Base-by-base conservation (phyloP, 495 filamentous ascomycete species). In the Schizothecium vesticola region DNA sequence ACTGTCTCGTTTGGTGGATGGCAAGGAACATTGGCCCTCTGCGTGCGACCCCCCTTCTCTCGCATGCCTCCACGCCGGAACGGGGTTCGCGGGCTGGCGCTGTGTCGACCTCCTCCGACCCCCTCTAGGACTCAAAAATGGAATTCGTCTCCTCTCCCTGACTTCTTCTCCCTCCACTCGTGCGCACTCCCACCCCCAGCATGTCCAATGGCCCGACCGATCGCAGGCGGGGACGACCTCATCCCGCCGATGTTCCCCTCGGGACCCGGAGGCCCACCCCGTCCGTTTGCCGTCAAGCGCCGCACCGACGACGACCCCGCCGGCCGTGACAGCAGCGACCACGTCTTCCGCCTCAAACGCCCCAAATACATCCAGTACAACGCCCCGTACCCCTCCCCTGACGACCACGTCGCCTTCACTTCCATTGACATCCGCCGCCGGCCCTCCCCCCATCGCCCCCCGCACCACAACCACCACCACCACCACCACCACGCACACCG, bases 161-260 rank as follows among this genome's bases (percentile, higher is more conserved):
- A 7, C 25, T n/a, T 56, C 55, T 24, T 19, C 25, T 33, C 33
- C 29, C 16, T 21, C 36, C 55, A 21, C 28, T 55, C 28, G n/a
- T 19, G 2, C 23, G 9, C n/a, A 29, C 43, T n/a, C 28, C 62
- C 24, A 26, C 11, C 25, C 26, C 60, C 5, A 78, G 72, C 64
- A 78, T 78, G 76, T 76, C 69, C 75, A 67, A 78, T 78, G 76
- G 76, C 75, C 67, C 63, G 65, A n/a, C 75, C 69, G 67, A 66
- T 66, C 67, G 58, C 61, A 71, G 76, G 75, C 73, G 75, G 76
- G 73, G 70, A 74, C 72, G 65, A 71, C 9, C 43, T n/a, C 43
- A 68, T 69, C 73, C 73, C 69, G 69, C 73, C 75, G 36, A 62
- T 70, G 26, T 3, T 28, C 3, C 3, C 68, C 68, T n/a, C n/a